These are phyloP conservation scores for Rhynchosporium agropyri DNA, from an alignment of 2,329 filamentous ascomycete genomes.

Conservation along the genomic window DNA sequence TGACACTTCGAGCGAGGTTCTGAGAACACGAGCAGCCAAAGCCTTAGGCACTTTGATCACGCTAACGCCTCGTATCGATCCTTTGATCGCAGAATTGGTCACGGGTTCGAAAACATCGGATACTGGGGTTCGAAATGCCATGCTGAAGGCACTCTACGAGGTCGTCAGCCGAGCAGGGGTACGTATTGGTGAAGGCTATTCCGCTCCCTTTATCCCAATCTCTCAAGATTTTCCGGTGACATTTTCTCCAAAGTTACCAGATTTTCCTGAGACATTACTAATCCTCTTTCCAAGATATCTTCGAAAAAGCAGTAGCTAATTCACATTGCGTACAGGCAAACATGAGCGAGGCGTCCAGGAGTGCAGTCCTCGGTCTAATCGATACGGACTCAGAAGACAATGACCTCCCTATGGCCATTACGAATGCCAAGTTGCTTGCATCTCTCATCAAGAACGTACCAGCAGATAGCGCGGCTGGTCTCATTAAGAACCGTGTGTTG, in stretches of 20 bases:
- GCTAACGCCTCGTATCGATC: constrained; percentile 91
- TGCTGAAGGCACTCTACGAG: constrained; percentile 96
- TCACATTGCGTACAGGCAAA: constrained; percentile 52
- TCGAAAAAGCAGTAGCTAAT: too few species aligned
- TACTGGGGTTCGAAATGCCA: constrained; percentile 84
- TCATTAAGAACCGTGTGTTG: constrained; percentile 75
- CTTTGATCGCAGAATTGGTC: constrained; percentile 87
- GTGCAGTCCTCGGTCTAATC: constrained; percentile 84
- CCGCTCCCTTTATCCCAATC: too few species aligned
- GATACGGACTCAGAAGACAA: constrained; percentile 79
- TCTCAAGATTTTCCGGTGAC: too few species aligned
- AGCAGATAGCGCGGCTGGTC: constrained; percentile 62
- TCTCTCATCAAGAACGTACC: constrained; percentile 87
- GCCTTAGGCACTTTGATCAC: constrained; percentile 94
- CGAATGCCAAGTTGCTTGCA: constrained; percentile 86
- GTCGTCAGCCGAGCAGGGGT: constrained; percentile 89
- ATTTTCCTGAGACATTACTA: too few species aligned
- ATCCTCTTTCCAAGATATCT: too few species aligned
- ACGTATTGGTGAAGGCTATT: too few species aligned
- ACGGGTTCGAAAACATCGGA: constrained; percentile 93
- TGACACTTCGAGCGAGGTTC: constrained; percentile 85
- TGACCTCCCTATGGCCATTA: constrained; percentile 80
- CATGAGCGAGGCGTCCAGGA: constrained; percentile 89
- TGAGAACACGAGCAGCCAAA: constrained; percentile 87
- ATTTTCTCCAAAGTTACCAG: too few species aligned